Evolutionary conservation across 768 basidiomycete genomes (phyloP), one percentile per base, ranked within the genome.

Genomic region (Trametes maxima): DNA sequence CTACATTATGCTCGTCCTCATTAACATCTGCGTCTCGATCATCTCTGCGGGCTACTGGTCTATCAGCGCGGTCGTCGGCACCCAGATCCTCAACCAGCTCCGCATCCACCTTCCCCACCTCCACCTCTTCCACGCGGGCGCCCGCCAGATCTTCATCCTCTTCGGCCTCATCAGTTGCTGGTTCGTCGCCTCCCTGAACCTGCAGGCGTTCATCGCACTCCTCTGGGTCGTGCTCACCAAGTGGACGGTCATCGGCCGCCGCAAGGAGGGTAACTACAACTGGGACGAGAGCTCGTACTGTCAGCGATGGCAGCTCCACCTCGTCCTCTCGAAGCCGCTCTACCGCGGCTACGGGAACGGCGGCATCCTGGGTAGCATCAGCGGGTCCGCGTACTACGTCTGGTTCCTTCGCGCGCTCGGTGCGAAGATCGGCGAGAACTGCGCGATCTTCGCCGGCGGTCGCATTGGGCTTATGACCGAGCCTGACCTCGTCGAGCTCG

Each of bases 221-320:
- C 17, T 73, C 0, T 79, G 77, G 77, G 77, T 77, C 6, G 70
- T 82, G 44, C 33, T 65, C n/a, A 74, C 75, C 5, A 82, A 82
- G 58, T 79, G 79, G 79, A 22, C 77, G 8, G 59, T 82, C 50
- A 77, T 82, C 48, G 78, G 80, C 8, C 72, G 70, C 24, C 72
- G 80, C 19, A 63, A 65, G 35, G 72, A 76, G 25, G 80, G 80
- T 1, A 69, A 68, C 42, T 80, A 75, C 61, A 70, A 78, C 43
- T 82, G 80, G 80, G 80, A 82, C 64, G 74, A 77, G 68, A 78
- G 76, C 70, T 76, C 74, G 47, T 82, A 82, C 64, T 80, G 62
- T 65, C 80, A 82, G 63, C 75, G 79, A 40, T 82, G 80, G 80
- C 78, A 82, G 66, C 71, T 82, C 13, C 79, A 80, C 62, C 73